phyloP scores from a whole-genome alignment of 2,329 filamentous ascomycete species.

The Ophiostoma himal-ulmi region DNA sequence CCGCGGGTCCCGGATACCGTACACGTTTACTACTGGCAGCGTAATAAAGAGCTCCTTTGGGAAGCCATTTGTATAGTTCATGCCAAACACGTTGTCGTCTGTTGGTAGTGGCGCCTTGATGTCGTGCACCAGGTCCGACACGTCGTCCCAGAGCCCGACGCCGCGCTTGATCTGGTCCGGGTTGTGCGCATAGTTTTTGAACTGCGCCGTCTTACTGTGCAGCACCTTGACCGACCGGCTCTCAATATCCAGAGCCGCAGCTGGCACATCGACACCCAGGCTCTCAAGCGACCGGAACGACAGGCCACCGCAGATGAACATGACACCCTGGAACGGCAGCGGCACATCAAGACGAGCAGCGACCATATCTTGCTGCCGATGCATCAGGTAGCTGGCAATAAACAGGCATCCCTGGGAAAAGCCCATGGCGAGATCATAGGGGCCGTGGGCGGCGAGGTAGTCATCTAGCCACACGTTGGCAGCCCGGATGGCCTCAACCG shows the following conservation, averaged over 20 bases:
- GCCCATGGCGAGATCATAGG: slow-evolving; percentile 35
- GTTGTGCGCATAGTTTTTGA: slow-evolving; percentile 29
- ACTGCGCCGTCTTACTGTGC: slow-evolving; percentile 28
- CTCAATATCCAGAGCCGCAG: slow-evolving; percentile 32
- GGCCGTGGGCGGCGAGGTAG: slow-evolving; percentile 33
- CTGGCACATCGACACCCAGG: slow-evolving; percentile 34
- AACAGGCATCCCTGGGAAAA: slow-evolving; percentile 39
- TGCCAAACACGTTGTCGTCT: slow-evolving; percentile 32
- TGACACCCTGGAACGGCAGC: slow-evolving; percentile 36
- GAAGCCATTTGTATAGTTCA: slow-evolving; percentile 34
- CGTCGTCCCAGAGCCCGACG: slow-evolving; percentile 35
- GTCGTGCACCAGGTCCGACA: slow-evolving; percentile 32
- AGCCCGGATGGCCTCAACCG: slow-evolving; percentile 32
- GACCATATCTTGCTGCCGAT: slow-evolving; percentile 33
- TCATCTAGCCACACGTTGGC: slow-evolving; percentile 35
- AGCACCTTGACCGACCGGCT: slow-evolving; percentile 29
- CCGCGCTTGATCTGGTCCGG: slow-evolving; percentile 30
- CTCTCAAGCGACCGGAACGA: slow-evolving; percentile 34
- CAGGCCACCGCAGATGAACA: slow-evolving; percentile 39
- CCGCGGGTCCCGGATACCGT: slow-evolving; percentile 35
- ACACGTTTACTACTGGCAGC: slow-evolving; percentile 36
- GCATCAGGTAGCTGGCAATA: slow-evolving; percentile 37
- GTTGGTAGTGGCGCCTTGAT: slow-evolving; percentile 29
- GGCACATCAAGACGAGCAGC: slow-evolving; percentile 22
- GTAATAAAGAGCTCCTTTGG: slow-evolving; percentile 31